phyloP scores from a whole-genome alignment of 2,329 filamentous ascomycete genomes.

The Stagonosporopsis chrysanthemi region DNA sequence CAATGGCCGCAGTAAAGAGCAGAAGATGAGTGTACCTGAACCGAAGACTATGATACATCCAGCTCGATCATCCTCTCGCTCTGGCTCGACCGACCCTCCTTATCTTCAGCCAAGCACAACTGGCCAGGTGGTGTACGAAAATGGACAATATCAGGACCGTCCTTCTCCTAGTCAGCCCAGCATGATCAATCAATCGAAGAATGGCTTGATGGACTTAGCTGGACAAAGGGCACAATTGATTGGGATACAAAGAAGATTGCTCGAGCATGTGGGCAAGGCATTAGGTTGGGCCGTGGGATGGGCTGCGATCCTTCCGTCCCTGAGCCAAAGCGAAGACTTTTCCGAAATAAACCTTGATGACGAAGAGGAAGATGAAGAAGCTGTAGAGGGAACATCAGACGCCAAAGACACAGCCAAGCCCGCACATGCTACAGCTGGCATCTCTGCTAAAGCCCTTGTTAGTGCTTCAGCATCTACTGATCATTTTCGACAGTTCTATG shows the following conservation, averaged over 20 bases:
- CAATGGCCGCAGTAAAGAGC: slow-evolving; percentile 59
- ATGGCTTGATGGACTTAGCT: slow-evolving; percentile 81
- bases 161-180: slow-evolving; percentile 32
- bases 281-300: slow-evolving; percentile 81
- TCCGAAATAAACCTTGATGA: slow-evolving; percentile 50
- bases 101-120: slow-evolving; percentile 39
- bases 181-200: slow-evolving; percentile 42
- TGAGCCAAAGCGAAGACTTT: slow-evolving; percentile 38
- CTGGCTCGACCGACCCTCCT: slow-evolving; percentile 40
- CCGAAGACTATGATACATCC: slow-evolving; percentile 76
- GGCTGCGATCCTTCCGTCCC: slow-evolving; percentile 54
- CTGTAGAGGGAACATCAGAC: neutral
- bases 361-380: slow-evolving; percentile 23
- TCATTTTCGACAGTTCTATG: slow-evolving; percentile 52
- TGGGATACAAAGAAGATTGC: slow-evolving; percentile 77
- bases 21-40: slow-evolving; percentile 69
- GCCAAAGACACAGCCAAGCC: slow-evolving; percentile 11
- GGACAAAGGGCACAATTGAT: slow-evolving; percentile 84
- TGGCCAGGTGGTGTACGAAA: slow-evolving; percentile 49
- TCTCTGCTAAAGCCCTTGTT: slow-evolving; percentile 41
- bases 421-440: slow-evolving; percentile 33
- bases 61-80: slow-evolving; percentile 65
- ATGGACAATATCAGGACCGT: slow-evolving; percentile 48
- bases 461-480: slow-evolving; percentile 47
- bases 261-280: slow-evolving; percentile 76